A percentile compares a stretch with the other conserved stretches of the same genome.
Evolutionary conservation across 768 basidiomycete species (phyloP).

Genomic region (Ramaria rubella): DNA sequence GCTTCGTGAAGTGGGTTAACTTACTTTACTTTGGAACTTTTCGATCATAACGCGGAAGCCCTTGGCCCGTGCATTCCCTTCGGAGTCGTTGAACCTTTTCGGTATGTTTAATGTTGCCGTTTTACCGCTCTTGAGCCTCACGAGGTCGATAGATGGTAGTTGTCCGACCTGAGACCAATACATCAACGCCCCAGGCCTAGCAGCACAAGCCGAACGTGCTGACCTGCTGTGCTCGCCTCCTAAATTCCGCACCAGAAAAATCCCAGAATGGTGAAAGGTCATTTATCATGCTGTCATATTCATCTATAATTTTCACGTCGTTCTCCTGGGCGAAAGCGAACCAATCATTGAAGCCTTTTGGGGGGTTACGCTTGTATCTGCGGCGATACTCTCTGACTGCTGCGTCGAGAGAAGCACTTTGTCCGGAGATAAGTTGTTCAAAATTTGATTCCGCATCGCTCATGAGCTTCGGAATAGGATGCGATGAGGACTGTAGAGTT

Average conservation of each 20-base stretch:
- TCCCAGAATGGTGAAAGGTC: conserved; percentile 86
- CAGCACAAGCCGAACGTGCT: conserved; percentile 13
- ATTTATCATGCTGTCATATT: conserved; percentile 72
- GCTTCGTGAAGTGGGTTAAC: conserved; percentile 14
- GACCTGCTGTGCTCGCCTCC: conserved; percentile 57
- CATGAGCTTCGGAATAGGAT: conserved; percentile 85
- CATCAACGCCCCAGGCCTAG: neutral
- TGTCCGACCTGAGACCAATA: conserved; percentile 48
- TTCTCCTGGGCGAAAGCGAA: conserved; percentile 71
- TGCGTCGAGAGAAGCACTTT: conserved; percentile 71
- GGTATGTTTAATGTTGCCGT: conserved; percentile 53
- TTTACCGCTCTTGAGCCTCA: conserved; percentile 66
- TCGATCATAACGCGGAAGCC: conserved; percentile 73
- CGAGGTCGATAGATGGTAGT: conserved; percentile 78
- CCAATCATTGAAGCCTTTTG: conserved; percentile 89
- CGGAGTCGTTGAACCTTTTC: conserved; percentile 49
- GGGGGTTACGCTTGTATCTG: conserved; percentile 74
- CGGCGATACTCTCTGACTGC: conserved; percentile 79
- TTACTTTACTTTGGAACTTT: conserved; percentile 58
- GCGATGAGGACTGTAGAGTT: conserved; percentile 22
- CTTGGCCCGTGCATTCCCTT: conserved; percentile 69
- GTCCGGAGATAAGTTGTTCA: conserved; percentile 54
- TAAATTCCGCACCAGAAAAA: conserved; percentile 63
- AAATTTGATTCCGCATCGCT: conserved; percentile 74
- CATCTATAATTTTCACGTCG: conserved; percentile 76